Evolutionary conservation across 2,329 filamentous ascomycete species (phyloP), one percentile per base, ranked within the genome.

Genomic region (Xylariaceae sp.): DNA sequence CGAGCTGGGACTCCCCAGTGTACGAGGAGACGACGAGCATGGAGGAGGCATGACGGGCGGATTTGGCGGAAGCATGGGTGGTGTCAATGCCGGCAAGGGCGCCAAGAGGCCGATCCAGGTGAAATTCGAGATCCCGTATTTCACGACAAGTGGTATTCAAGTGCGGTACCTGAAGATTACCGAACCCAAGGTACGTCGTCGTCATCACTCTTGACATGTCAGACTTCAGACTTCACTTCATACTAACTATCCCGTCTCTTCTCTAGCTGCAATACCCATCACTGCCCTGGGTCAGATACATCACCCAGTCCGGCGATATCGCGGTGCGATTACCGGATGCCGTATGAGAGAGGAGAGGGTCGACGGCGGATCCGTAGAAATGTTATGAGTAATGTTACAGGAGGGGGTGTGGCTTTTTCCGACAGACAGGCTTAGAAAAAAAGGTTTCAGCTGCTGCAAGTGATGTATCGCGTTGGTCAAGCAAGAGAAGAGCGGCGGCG

Each of bases 101-200:
- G 84, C 85, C 54, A 99, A 98, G 82, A 81, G 95, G 66, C 95
- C 95, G 0, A 99, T 99, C 70, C 93, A 93, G 74, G 95, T 99
- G 79, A 99, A 99, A 79, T 99, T 99, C 73, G 95, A 99, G 80
- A 99, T 99, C 71, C 95, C 95, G n/a, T 99, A 99, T 77, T 99
- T 99, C 74, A 99, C 95, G n/a, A 99, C 96, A 2, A 96, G 90
- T 77, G 95, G 95, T 63, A 99, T 99, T 66, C 96, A 99, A 76
- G 95, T 99, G 69, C 86, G 95, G 70, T 99, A 99, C 75, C 77
- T 99, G 74, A 99, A 99, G 84, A 99, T 99, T 70, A 98, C 96
- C 62, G 95, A 99, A 77, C 95, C 95, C 45, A 99, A 99, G 91
- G 93, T 96, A 79, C 69, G 85, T 75, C 14, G 12, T n/a, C 32